Conservation (phyloP, 2,329 filamentous ascomycete genomes). For the Cercospora citrullina region DNA sequence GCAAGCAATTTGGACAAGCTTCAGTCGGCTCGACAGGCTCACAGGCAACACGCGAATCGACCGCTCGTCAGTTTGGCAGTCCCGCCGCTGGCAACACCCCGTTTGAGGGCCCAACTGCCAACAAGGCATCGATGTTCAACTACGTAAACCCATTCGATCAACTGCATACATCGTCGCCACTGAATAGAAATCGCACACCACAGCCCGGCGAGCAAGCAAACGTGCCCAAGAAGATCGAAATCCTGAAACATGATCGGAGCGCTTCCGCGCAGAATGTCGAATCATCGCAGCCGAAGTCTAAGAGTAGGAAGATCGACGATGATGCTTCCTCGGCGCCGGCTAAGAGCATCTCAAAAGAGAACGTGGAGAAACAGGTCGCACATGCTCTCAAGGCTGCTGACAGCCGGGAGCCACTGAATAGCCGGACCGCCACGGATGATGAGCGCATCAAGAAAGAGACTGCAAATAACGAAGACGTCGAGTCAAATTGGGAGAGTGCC, state of each 20-base stretch:
- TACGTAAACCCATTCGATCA: slow-evolving; percentile 74
- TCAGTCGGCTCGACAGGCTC: slow-evolving; percentile 43
- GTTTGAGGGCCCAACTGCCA: slow-evolving; percentile 45
- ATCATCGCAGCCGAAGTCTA: slow-evolving; percentile 33
- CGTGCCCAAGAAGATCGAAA: slow-evolving; percentile 44
- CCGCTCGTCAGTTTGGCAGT: slow-evolving; percentile 36
- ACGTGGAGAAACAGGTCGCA: slow-evolving; percentile 62
- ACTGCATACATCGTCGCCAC: slow-evolving; percentile 65
- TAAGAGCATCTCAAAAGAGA: slow-evolving; percentile 68
- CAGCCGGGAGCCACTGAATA: slow-evolving; percentile 45
- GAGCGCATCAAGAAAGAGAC: slow-evolving; percentile 58
- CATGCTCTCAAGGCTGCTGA: slow-evolving; percentile 61
- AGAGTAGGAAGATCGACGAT: slow-evolving; percentile 39
- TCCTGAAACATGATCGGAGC: slow-evolving; percentile 48
- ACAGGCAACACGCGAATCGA: slow-evolving; percentile 29
- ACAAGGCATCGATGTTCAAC: slow-evolving; percentile 57
- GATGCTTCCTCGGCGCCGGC: slow-evolving; percentile 17
- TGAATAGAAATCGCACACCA: slow-evolving; percentile 58
- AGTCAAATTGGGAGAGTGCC: slow-evolving; percentile 78
- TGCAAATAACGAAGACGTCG: slow-evolving; percentile 60
- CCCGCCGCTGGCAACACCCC: slow-evolving; percentile 32
- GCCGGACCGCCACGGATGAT: slow-evolving; percentile 44
- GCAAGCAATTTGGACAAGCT: slow-evolving; percentile 48
- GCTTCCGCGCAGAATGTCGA: slow-evolving; percentile 37
- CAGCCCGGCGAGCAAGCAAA: slow-evolving; percentile 42